phyloP scores from a whole-genome alignment of 352 stramenopile genomes.

The Phytopythium cucurbitacearum region DNA sequence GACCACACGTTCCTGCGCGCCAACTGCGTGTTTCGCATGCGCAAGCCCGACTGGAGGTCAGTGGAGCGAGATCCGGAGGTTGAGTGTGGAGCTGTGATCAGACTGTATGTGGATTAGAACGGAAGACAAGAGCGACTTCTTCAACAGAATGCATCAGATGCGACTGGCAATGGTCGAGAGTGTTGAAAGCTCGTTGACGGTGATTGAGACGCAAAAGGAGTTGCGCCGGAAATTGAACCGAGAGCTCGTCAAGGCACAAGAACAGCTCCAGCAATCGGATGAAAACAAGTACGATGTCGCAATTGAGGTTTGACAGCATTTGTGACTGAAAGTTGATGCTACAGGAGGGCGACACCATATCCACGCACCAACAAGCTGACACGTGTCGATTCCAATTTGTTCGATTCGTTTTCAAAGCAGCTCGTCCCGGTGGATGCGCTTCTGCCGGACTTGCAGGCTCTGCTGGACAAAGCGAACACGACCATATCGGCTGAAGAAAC shows the following conservation, averaged over 20 bases:
- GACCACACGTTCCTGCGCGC: conserved; percentile 32
- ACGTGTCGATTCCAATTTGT: conserved; percentile 54
- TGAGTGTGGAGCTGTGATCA: not conserved
- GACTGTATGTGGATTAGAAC: conserved; percentile 15
- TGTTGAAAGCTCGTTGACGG: conserved; percentile 13
- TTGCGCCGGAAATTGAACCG: conserved; percentile 43
- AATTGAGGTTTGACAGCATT: not conserved
- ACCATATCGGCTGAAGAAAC: conserved; percentile 39
- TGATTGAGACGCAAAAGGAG: conserved; percentile 33
- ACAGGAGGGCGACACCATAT: conserved; percentile 8
- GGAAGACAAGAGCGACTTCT: conserved; percentile 36
- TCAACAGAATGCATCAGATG: conserved; percentile 57
- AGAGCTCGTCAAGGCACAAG: conserved; percentile 41
- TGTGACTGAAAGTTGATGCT: not conserved
- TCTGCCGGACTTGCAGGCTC: conserved; percentile 34
- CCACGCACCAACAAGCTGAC: conserved; percentile 12
- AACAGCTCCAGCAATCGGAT: conserved; percentile 34
- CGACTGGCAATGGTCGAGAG: conserved; percentile 39
- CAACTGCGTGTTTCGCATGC: conserved; percentile 46
- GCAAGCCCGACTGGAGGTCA: conserved; percentile 59
- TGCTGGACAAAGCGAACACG: conserved; percentile 31
- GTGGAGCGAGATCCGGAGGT: conserved; percentile 4
- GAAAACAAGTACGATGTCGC: conserved; percentile 24
- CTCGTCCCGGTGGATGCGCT: conserved; percentile 44
- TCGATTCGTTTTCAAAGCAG: conserved; percentile 67